phyloP scores from a whole-genome alignment of 169 alveolate genomes.

The Plasmodium cynomolgi region DNA sequence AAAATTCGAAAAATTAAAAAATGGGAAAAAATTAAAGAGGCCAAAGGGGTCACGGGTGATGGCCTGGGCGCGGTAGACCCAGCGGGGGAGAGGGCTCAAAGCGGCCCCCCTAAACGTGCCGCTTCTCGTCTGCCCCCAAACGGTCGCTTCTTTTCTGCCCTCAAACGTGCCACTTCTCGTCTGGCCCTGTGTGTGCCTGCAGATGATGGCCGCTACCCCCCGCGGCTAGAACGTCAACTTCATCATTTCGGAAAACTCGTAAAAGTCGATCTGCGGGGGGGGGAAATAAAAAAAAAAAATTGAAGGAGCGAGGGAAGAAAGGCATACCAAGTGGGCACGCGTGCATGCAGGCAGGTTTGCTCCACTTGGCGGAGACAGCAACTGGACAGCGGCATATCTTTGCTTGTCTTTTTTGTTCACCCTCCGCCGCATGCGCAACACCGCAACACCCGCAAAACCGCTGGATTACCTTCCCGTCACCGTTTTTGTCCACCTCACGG shows the following conservation, averaged over 20 bases:
- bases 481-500: slow-evolving; percentile 78
- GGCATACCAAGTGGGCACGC: not conserved
- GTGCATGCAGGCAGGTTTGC: not conserved
- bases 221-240: slow-evolving; percentile 3
- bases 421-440: not conserved
- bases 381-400: not conserved
- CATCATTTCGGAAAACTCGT: slow-evolving; percentile 81
- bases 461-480: slow-evolving; percentile 76
- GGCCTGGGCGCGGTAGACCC: not conserved
- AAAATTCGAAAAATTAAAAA: not conserved
- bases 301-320: not conserved
- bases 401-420: not conserved
- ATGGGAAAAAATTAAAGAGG: not conserved
- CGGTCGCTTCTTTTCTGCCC: no score
- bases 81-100: not conserved
- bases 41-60: not conserved
- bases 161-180: no score
- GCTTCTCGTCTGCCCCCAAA: not conserved
- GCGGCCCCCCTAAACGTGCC: not conserved
- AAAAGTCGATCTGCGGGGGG: slow-evolving; percentile 75
- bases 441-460: not conserved
- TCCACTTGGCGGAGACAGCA: not conserved
- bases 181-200: not conserved
- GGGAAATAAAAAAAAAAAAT: not conserved
- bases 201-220: not conserved